Evolutionary conservation across 139 green algal species (phyloP).

Genomic region (Mesotaenium endlicherianum): DNA sequence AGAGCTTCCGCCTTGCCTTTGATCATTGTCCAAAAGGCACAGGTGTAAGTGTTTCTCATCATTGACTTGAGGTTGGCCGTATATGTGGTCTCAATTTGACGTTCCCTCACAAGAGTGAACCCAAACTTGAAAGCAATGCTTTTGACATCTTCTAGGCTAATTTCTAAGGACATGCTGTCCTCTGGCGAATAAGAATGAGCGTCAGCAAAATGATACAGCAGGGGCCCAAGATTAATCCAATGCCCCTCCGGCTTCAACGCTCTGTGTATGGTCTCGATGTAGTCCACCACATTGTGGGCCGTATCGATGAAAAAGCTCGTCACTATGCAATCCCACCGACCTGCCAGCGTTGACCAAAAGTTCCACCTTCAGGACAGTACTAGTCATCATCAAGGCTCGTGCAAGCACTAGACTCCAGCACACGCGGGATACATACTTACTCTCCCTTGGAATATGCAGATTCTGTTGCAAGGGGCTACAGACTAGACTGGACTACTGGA

Average conservation of each 20-base stretch:
- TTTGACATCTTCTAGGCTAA: slow-evolving; percentile 42
- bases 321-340: slow-evolving; percentile 80
- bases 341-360: no score
- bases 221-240: slow-evolving; percentile 91
- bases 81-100: slow-evolving; percentile 42
- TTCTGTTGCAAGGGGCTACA: no score
- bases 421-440: no score
- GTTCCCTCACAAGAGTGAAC: slow-evolving; percentile 19
- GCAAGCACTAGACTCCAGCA: no score
- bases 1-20: background rate
- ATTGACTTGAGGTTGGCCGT: slow-evolving; percentile 46
- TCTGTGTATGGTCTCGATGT: slow-evolving; percentile 77
- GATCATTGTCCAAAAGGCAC: slow-evolving; percentile 54
- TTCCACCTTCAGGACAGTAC: no score
- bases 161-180: slow-evolving; percentile 49
- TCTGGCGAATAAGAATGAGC: background rate
- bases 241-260: slow-evolving; percentile 57
- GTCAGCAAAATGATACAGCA: slow-evolving; percentile 92
- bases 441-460: no score
- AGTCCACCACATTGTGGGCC: slow-evolving; percentile 94
- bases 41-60: slow-evolving; percentile 46
- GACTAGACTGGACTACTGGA: no score
- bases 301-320: slow-evolving; percentile 99
- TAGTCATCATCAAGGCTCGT: no score
- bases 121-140: slow-evolving; percentile 28